Evolutionary conservation across 768 basidiomycete genomes (phyloP).

Genomic region (Cubamyces lactineus): DNA sequence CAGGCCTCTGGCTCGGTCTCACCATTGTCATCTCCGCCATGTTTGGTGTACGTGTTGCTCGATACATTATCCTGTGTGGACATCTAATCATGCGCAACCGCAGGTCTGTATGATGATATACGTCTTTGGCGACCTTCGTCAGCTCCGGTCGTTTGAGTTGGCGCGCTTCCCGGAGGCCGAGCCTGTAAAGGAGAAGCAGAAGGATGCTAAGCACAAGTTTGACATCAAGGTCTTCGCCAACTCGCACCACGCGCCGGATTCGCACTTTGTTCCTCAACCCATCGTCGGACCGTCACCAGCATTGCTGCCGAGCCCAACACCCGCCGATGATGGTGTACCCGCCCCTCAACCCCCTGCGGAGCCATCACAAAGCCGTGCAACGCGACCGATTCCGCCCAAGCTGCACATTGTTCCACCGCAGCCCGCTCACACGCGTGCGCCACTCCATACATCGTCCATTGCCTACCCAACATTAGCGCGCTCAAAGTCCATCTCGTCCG

Average conservation of each 20-base stretch:
- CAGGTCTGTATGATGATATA: constrained; percentile 73
- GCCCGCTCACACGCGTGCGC: constrained; percentile 8
- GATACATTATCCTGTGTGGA: neutral
- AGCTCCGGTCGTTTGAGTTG: constrained; percentile 80
- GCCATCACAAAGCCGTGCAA: neutral
- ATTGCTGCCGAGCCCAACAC: neutral
- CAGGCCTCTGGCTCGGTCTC: constrained; percentile 72
- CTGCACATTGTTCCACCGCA: constrained; percentile 13
- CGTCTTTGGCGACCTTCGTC: constrained; percentile 77
- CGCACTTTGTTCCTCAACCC: neutral
- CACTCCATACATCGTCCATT: constrained; percentile 9
- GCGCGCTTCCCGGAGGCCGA: constrained; percentile 39
- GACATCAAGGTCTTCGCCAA: constrained; percentile 6
- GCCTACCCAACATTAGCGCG: neutral
- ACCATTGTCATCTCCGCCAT: constrained; percentile 63
- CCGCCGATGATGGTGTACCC: neutral
- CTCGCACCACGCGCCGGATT: neutral
- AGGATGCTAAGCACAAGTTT: constrained; percentile 4
- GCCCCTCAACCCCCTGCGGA: constrained; percentile 7
- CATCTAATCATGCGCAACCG: neutral
- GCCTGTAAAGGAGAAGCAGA: neutral
- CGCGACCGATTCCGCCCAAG: constrained; percentile 9
- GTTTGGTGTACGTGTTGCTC: constrained; percentile 54
- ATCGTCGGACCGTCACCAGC: constrained; percentile 6
- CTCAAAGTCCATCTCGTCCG: constrained; percentile 9